Conservation (phyloP, 495 filamentous ascomycete genomes). For the Entonaema liquescens region DNA sequence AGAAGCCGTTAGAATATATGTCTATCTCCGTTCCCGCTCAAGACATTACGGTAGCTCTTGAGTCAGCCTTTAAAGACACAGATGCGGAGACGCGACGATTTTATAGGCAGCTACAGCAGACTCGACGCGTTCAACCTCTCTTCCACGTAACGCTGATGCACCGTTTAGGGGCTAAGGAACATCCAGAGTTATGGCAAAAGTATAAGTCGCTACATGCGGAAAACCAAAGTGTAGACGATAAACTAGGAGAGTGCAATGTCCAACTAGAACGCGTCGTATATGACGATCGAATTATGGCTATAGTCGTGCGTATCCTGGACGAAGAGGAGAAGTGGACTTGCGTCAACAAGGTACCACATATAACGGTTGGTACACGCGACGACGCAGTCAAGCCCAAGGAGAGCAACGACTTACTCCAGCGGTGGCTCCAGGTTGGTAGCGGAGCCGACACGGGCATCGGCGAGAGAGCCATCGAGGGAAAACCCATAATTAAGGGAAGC, state of each 20-base stretch:
- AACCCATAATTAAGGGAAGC: conserved; percentile 50
- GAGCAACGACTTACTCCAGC: conserved; percentile 81
- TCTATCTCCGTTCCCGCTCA: conserved; percentile 68
- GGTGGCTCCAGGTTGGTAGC: conserved; percentile 67
- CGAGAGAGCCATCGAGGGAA: conserved; percentile 59
- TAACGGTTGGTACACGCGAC: conserved; percentile 85
- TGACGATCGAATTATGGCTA: conserved; percentile 85
- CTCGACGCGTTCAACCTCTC: conserved; percentile 76
- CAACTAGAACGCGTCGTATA: conserved; percentile 72
- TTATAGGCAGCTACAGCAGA: conserved; percentile 76
- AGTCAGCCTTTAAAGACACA: conserved; percentile 68
- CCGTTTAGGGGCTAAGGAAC: conserved; percentile 64
- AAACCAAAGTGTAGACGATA: conserved; percentile 45
- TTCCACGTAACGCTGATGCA: conserved; percentile 98
- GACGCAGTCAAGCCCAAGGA: conserved; percentile 85
- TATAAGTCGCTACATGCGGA: conserved; percentile 64
- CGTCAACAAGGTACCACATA: conserved; percentile 81
- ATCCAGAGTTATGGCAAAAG: conserved; percentile 74
- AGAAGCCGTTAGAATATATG: conserved; percentile 80
- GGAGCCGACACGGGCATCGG: conserved; percentile 55
- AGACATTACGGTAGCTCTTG: conserved; percentile 68
- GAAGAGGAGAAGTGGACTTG: conserved; percentile 67
- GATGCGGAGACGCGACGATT: conserved; percentile 64
- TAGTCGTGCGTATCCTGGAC: conserved; percentile 74
- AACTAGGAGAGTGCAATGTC: conserved; percentile 59